These are phyloP conservation scores for Pleurotus platypus DNA, from an alignment of 768 basidiomycete genomes.

Conservation along the genomic window DNA sequence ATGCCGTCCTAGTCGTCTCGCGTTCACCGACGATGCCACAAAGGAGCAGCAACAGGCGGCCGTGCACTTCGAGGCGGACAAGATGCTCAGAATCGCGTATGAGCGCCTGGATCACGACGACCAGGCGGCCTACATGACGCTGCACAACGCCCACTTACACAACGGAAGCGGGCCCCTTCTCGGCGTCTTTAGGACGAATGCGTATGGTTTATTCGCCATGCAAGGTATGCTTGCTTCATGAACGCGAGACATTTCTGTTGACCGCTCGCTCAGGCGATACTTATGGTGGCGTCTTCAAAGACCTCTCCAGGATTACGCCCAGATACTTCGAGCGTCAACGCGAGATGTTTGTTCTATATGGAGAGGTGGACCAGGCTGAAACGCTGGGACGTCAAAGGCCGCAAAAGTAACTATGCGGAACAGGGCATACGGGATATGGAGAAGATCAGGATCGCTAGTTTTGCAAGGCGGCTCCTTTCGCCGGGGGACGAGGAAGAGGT, in stretches of 20 bases:
- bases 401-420: too few relatives aligned
- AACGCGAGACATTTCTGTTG: too few relatives aligned
- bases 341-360: background rate
- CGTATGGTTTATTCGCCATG: background rate
- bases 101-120: conserved; percentile 18
- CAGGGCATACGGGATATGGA: too few relatives aligned
- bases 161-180: background rate
- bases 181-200: background rate
- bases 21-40: too few relatives aligned
- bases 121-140: conserved; percentile 18
- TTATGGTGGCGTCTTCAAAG: conserved; percentile 15
- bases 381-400: background rate
- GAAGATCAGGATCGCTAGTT: too few relatives aligned
- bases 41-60: too few relatives aligned
- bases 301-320: conserved; percentile 18
- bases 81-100: conserved; percentile 13
- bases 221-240: too few relatives aligned
- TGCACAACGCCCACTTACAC: conserved; percentile 21
- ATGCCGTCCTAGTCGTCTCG: background rate
- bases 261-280: background rate
- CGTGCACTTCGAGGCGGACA: background rate
- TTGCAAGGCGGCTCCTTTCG: too few relatives aligned
- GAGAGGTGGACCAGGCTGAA: background rate
- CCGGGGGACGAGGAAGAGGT: too few relatives aligned
- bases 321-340: background rate